A percentile compares a stretch with the other conserved stretches of the same genome.
These are phyloP conservation scores for Tetrapyrgos nigripes DNA, from an alignment of 1,284 basidiomycete genomes.

Conservation along the genomic window DNA sequence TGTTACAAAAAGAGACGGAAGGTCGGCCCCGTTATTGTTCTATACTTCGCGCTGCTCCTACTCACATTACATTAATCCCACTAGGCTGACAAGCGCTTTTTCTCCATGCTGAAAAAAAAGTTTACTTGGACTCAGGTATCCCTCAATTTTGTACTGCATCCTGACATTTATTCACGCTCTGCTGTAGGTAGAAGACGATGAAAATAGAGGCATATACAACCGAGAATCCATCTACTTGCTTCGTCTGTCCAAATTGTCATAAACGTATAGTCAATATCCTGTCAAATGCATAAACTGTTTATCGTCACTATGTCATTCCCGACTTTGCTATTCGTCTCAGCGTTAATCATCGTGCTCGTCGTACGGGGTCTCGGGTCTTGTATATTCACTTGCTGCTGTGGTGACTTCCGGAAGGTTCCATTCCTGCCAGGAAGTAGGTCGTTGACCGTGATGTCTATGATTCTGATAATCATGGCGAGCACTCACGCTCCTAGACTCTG, in stretches of 20 bases:
- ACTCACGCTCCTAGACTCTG: constrained; percentile 10
- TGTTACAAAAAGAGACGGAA: constrained; percentile 95
- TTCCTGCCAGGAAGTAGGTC: constrained; percentile 3
- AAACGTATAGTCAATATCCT: not conserved
- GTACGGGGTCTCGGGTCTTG: constrained; percentile 16
- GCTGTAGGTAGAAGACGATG: constrained; percentile 58
- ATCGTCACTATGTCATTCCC: not conserved
- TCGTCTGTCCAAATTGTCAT: constrained; percentile 36
- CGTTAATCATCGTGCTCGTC: constrained; percentile 11
- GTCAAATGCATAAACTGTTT: not conserved
- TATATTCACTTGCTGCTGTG: constrained; percentile 15
- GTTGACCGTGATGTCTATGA: not conserved
- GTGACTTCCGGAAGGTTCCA: constrained; percentile 10
- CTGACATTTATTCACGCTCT: constrained; percentile 2
- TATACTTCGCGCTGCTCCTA: not conserved
- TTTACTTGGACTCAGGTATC: constrained; percentile 81
- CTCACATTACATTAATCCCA: not conserved
- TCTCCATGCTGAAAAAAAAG: constrained; percentile 79
- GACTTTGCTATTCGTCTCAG: not conserved
- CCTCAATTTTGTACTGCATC: not conserved
- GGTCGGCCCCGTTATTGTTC: constrained; percentile 45
- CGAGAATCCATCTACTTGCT: constrained; percentile 66
- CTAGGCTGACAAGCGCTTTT: constrained; percentile 92
- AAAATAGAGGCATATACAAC: constrained; percentile 53
- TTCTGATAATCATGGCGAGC: not conserved